Evolutionary conservation across 805 yeast genomes (phyloP).

Genomic region (Zygosaccharomyces bisporus): DNA sequence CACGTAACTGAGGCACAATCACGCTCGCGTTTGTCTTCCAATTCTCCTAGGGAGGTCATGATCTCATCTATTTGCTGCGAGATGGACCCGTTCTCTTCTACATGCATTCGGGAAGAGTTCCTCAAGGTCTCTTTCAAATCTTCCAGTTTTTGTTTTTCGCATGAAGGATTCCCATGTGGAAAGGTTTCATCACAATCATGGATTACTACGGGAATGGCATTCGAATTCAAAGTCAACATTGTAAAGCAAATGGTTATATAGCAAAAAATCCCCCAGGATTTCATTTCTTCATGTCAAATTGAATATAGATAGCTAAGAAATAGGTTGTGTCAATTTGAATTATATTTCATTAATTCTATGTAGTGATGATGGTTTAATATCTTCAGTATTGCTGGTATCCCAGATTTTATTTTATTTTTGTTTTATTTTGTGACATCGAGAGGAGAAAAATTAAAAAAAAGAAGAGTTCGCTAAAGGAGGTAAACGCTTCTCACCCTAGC

Average conservation of each 20-base stretch:
- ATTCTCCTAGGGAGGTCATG: neutral
- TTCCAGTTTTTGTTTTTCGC: neutral
- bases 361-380: too few relatives aligned
- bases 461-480: neutral
- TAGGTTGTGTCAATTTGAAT: too few relatives aligned
- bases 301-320: too few relatives aligned
- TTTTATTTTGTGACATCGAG: conserved; percentile 5
- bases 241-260: conserved; percentile 6
- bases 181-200: neutral
- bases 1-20: conserved; percentile 50
- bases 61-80: conserved; percentile 12
- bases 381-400: too few relatives aligned
- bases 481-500: neutral
- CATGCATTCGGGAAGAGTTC: conserved; percentile 7
- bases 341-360: too few relatives aligned
- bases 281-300: conserved; percentile 1
- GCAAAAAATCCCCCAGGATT: neutral
- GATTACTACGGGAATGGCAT: neutral
- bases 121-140: conserved; percentile 3
- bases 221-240: neutral
- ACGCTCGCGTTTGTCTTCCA: conserved; percentile 6
- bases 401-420: neutral
- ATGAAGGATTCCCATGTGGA: neutral
- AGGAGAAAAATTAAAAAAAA: neutral
- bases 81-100: conserved; percentile 6